Evolutionary conservation across 768 basidiomycete genomes (phyloP).

Genomic region (Dioszegia aurantiaca): DNA sequence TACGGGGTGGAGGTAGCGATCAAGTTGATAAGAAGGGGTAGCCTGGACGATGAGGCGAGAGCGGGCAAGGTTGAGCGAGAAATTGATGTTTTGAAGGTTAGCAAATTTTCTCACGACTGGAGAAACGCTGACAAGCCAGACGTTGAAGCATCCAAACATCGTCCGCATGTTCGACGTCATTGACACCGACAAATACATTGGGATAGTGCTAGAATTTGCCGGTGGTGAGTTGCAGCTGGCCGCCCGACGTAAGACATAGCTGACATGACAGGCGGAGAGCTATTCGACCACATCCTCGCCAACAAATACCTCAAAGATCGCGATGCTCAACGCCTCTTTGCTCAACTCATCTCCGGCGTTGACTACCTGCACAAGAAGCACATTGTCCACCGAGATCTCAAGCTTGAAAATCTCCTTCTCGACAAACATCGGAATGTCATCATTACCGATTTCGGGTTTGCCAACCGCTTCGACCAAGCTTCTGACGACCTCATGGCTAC

Average conservation of each 20-base stretch:
- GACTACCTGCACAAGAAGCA: slow-evolving; percentile 99
- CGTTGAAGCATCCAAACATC: slow-evolving; percentile 94
- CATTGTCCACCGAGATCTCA: slow-evolving; percentile 98
- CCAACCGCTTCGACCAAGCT: slow-evolving; percentile 91
- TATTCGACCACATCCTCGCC: slow-evolving; percentile 97
- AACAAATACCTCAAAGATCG: slow-evolving; percentile 92
- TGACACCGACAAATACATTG: slow-evolving; percentile 99
- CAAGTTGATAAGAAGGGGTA: slow-evolving; percentile 90
- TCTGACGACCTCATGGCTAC: slow-evolving; percentile 97
- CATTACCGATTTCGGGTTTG: slow-evolving; percentile 99
- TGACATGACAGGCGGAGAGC: slow-evolving; percentile 63
- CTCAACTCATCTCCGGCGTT: slow-evolving; percentile 95
- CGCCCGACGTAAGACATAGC: slow-evolving; percentile 15
- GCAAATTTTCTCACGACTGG: slow-evolving; percentile 39
- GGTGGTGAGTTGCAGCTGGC: slow-evolving; percentile 63
- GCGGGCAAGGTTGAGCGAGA: slow-evolving; percentile 96
- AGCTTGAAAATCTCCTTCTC: slow-evolving; percentile 94
- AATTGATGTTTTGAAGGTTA: slow-evolving; percentile 90
- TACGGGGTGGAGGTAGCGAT: slow-evolving; percentile 99
- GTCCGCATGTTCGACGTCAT: slow-evolving; percentile 97
- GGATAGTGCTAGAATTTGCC: slow-evolving; percentile 97
- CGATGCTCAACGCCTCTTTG: slow-evolving; percentile 92
- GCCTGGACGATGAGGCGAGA: slow-evolving; percentile 73
- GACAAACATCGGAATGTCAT: slow-evolving; percentile 97
- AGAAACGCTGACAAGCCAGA: slow-evolving; percentile 56